A percentile compares a stretch with the other conserved stretches of the same genome.
phyloP scores from a whole-genome alignment of 2,329 filamentous ascomycete species.

The Cryphonectria japonica region DNA sequence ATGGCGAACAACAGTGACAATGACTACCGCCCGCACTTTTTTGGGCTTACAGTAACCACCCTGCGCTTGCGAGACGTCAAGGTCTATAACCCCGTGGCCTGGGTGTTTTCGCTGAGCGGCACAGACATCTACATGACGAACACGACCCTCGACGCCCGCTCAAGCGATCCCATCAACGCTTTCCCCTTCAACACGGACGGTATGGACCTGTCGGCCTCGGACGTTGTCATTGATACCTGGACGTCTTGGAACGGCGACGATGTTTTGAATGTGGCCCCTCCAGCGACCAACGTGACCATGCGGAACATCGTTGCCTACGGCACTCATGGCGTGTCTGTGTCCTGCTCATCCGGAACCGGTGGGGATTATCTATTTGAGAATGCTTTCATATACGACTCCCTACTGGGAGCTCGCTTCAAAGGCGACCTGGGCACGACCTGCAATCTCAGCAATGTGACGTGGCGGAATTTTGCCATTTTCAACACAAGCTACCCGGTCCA shows the following conservation, averaged over 20 bases:
- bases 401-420: slow-evolving; percentile 33
- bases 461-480: slow-evolving; percentile 32
- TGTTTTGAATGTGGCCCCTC: slow-evolving; percentile 32
- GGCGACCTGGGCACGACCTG: slow-evolving; percentile 33
- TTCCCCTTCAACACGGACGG: slow-evolving; percentile 35
- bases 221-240: slow-evolving; percentile 33
- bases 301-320: slow-evolving; percentile 32
- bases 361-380: slow-evolving; percentile 34
- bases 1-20: slow-evolving; percentile 30
- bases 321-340: slow-evolving; percentile 32
- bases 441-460: slow-evolving; percentile 32
- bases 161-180: slow-evolving; percentile 22
- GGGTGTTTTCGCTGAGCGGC: slow-evolving; percentile 32
- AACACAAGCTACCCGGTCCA: slow-evolving; percentile 34
- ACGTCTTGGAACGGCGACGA: slow-evolving; percentile 33
- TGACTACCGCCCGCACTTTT: slow-evolving; percentile 32
- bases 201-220: slow-evolving; percentile 31
- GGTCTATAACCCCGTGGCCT: slow-evolving; percentile 32
- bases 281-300: slow-evolving; percentile 32
- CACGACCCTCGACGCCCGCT: slow-evolving; percentile 32
- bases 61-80: slow-evolving; percentile 32
- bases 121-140: slow-evolving; percentile 33
- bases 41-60: slow-evolving; percentile 29
- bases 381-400: slow-evolving; percentile 30
- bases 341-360: slow-evolving; percentile 31